Conservation (phyloP, 1,284 basidiomycete species). For the Cryptococcus sp. region DNA sequence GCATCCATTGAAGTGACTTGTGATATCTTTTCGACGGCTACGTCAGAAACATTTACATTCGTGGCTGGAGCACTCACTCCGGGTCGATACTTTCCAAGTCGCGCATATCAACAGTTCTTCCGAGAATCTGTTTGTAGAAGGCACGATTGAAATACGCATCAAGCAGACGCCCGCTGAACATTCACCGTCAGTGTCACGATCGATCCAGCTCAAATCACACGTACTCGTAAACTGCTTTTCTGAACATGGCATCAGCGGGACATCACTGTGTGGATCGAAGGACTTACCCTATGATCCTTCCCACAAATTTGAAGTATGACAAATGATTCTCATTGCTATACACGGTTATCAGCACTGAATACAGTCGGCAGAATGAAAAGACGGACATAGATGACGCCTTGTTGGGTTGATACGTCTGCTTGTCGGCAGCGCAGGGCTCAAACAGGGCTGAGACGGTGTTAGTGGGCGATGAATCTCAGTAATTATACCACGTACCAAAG, state of each 20-base stretch:
- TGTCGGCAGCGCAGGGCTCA: constrained; percentile 93
- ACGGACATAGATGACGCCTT: constrained; percentile 77
- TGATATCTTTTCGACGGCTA: constrained; percentile 37
- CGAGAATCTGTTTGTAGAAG: constrained; percentile 88
- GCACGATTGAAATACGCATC: constrained; percentile 98
- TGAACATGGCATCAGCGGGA: constrained; percentile 12
- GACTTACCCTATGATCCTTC: constrained; percentile 80
- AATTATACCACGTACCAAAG: constrained; percentile 57
- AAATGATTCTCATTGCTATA: constrained; percentile 82
- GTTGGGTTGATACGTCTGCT: constrained; percentile 94
- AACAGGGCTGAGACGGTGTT: constrained; percentile 61
- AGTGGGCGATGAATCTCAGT: background rate
- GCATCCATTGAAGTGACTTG: constrained; percentile 55
- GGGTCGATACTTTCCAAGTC: constrained; percentile 97
- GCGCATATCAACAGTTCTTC: constrained; percentile 85
- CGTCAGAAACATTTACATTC: constrained; percentile 4
- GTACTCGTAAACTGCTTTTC: constrained; percentile 49
- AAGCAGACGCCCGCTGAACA: constrained; percentile 82
- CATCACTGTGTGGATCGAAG: background rate
- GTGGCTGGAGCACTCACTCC: constrained; percentile 61
- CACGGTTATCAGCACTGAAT: background rate
- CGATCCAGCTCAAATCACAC: constrained; percentile 1
- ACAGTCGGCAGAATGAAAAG: constrained; percentile 20
- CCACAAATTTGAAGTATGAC: constrained; percentile 98
- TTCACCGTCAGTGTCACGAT: constrained; percentile 63